phyloP scores from a whole-genome alignment of 202 grass and related monocot genomes.

The Elaeis oleifera region DNA sequence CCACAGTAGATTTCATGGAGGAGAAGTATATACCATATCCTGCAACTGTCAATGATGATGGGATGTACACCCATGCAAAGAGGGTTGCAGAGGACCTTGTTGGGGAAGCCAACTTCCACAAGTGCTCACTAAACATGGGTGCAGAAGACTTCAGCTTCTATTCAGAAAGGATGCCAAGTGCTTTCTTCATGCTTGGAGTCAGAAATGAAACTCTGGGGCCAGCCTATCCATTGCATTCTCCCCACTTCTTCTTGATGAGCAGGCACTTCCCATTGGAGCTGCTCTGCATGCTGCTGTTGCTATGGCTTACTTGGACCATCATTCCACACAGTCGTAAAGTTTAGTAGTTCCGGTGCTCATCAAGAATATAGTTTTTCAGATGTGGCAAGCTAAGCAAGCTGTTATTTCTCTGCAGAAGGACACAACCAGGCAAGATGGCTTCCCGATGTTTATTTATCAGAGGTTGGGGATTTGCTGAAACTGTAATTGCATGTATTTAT shows the following conservation, averaged over 20 bases:
- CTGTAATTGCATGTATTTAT: too few relatives aligned
- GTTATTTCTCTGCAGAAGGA: too few relatives aligned
- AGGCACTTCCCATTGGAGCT: slow-evolving; percentile 45
- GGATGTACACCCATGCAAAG: slow-evolving; percentile 42
- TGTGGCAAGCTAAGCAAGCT: too few relatives aligned
- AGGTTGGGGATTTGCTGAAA: too few relatives aligned
- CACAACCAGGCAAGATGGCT: too few relatives aligned
- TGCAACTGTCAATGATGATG: slow-evolving; percentile 41
- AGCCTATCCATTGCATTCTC: slow-evolving; percentile 30
- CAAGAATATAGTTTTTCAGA: too few relatives aligned
- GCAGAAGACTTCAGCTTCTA: slow-evolving; percentile 84
- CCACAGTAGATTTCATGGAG: slow-evolving; percentile 68
- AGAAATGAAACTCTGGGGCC: slow-evolving; percentile 1
- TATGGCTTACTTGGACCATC: slow-evolving; percentile 41
- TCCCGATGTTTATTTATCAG: too few relatives aligned
- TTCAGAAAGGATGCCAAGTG: slow-evolving; percentile 42
- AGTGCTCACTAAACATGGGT: slow-evolving; percentile 20
- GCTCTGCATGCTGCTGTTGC: slow-evolving; percentile 56
- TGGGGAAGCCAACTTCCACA: slow-evolving; percentile 32
- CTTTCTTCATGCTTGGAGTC: slow-evolving; percentile 43
- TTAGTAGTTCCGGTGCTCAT: too few relatives aligned
- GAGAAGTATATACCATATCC: slow-evolving; percentile 54
- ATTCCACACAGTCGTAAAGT: neutral
- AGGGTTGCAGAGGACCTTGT: slow-evolving; percentile 40
- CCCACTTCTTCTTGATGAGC: slow-evolving; percentile 44